phyloP scores from a whole-genome alignment of 2,329 filamentous ascomycete species.

The Aspergillus felis region DNA sequence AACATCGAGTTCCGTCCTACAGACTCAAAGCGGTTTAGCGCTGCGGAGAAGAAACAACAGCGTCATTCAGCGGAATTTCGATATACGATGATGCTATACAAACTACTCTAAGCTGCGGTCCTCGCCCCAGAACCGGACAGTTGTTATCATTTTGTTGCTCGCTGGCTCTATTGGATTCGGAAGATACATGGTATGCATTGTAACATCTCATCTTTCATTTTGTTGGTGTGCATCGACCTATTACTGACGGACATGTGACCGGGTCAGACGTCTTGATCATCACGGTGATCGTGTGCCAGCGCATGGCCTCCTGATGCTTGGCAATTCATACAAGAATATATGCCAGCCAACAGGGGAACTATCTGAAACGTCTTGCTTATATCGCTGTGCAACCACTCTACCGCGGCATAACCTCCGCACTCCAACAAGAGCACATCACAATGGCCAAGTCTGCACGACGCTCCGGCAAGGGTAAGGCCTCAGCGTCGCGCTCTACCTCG shows the following conservation, averaged over 20 bases:
- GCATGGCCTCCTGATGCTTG: background rate
- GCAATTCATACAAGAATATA: background rate
- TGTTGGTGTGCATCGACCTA: background rate
- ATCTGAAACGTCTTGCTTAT: background rate
- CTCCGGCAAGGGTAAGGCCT: conserved; percentile 26
- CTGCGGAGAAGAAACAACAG: conserved; percentile 12
- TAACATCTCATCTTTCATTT: background rate
- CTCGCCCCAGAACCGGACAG: background rate
- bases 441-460: conserved; percentile 35
- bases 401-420: background rate
- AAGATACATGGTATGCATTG: background rate
- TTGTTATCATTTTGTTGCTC: background rate
- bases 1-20: background rate
- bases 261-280: conserved; percentile 15
- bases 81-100: background rate
- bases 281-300: conserved; percentile 5
- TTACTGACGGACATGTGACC: conserved; percentile 16
- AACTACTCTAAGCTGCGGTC: background rate
- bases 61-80: conserved; percentile 1
- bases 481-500: conserved; percentile 18
- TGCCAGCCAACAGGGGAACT: background rate
- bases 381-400: too few relatives aligned
- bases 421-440: conserved; percentile 3
- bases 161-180: background rate
- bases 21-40: conserved; percentile 16